Percentiles rank a stretch among this genome's conserved stretches.
These are phyloP conservation scores for Neltuma alba DNA, from an alignment of 306 rosid genomes.

Conservation along the genomic window DNA sequence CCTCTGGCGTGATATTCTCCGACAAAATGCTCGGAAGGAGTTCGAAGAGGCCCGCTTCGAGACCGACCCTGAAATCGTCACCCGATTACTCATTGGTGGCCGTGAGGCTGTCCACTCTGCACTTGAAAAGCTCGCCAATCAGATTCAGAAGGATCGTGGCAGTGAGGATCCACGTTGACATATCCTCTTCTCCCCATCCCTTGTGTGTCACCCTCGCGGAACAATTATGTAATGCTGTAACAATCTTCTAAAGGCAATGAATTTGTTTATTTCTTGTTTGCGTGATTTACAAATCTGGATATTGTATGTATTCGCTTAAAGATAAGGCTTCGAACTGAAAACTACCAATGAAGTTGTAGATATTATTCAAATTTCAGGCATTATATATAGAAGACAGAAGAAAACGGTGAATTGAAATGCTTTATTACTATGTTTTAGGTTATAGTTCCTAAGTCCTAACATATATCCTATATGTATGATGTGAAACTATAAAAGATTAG, in stretches of 20 bases:
- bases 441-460: background rate
- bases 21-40: slow-evolving; percentile 80
- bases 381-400: background rate
- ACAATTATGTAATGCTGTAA: background rate
- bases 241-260: no score
- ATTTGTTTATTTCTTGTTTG: no score
- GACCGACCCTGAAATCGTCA: slow-evolving; percentile 73
- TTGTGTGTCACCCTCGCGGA: background rate
- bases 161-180: slow-evolving; percentile 40
- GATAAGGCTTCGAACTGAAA: no score
- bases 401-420: background rate
- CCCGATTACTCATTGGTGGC: slow-evolving; percentile 74
- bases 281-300: no score
- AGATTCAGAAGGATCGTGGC: slow-evolving; percentile 61
- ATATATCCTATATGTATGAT: background rate
- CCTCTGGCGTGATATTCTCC: slow-evolving; percentile 74
- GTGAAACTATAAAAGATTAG: no score
- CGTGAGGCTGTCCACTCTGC: slow-evolving; percentile 74
- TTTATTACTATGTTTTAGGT: background rate
- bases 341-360: background rate
- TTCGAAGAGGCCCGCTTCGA: slow-evolving; percentile 79
- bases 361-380: background rate
- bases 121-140: slow-evolving; percentile 70
- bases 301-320: no score
- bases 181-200: background rate